Evolutionary conservation across 805 yeast species (phyloP), one percentile per base, ranked within the genome.

Genomic region (Zygoascus flipseniorum): DNA sequence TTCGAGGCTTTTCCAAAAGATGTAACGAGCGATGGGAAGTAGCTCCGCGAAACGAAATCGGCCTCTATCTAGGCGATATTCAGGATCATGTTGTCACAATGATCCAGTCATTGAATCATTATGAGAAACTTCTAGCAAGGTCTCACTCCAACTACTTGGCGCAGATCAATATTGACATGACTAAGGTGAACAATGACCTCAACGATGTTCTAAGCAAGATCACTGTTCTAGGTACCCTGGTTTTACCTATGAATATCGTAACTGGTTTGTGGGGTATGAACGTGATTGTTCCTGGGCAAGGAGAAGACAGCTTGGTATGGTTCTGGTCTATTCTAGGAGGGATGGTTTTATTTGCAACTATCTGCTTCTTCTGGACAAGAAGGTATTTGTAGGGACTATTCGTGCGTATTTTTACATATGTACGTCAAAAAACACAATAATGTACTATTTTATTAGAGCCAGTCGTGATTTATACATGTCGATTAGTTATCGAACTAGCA

Each of bases 181-280:
- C 97, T 9, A 84, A 84, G 66, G 97, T 90, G 13, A 93, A 90
- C 70, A 93, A 93, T 63, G 97, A 92, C 62, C 92, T 95, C 81
- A 93, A 93, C 68, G 98, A 93, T 66, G 96, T 90, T 1, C 76
- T 92, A 63, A 96, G 97, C 10, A 89, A 90, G 66, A 88, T 92
- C 53, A 88, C 98, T 2, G 84, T 90, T 43, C 71, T 92, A 57
- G 99, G 98, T 77, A 89, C 98, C 0, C 88, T 93, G 53, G 97
- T 93, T 19, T 73, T 93, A 54, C 99, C 99, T 2, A 80, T 93
- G 79, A 93, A 93, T 65, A 88, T 93, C 52, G 85, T 93, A 20
- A 93, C 99, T 0, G 99, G 99, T 19, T 72, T 93, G 47, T 93
- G 98, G 98, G 99, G 99, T 53, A 93, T 93, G 99, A 93, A 93